Conservation (phyloP, 129 eudicot species). For the Arctium lappa region DNA sequence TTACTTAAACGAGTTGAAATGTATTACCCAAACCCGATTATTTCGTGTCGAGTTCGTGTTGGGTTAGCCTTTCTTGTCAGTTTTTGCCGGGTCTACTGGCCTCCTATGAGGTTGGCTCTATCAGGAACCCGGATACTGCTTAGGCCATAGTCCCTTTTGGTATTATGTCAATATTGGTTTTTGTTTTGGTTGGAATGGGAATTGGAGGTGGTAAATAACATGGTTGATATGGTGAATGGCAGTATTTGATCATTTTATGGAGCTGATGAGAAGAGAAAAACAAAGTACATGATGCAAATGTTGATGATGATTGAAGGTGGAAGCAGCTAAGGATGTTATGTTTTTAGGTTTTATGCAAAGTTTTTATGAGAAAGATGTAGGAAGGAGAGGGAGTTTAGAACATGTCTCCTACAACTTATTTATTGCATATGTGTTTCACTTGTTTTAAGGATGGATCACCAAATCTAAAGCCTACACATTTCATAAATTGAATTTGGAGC, state of each 20-base stretch:
- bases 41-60: too few species aligned
- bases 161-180: not conserved
- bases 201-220: not conserved
- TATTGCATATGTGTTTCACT: not conserved
- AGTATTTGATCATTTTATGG: slow-evolving; percentile 3
- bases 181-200: not conserved
- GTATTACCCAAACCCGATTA: too few species aligned
- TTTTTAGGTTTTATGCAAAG: not conserved
- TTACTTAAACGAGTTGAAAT: too few species aligned
- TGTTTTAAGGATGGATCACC: not conserved
- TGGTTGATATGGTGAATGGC: not conserved
- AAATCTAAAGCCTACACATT: not conserved
- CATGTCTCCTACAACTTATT: not conserved
- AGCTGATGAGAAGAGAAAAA: not conserved
- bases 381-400: not conserved
- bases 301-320: not conserved
- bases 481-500: not conserved
- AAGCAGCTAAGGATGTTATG: not conserved
- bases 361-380: not conserved
- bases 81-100: too few species aligned
- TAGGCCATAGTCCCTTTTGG: not conserved
- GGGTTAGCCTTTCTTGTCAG: too few species aligned
- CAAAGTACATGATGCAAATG: not conserved
- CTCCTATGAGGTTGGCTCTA: not conserved
- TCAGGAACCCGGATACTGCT: too few species aligned